Conservation (phyloP, 331 rosid genomes). For the Erythrophleum ivorense region DNA sequence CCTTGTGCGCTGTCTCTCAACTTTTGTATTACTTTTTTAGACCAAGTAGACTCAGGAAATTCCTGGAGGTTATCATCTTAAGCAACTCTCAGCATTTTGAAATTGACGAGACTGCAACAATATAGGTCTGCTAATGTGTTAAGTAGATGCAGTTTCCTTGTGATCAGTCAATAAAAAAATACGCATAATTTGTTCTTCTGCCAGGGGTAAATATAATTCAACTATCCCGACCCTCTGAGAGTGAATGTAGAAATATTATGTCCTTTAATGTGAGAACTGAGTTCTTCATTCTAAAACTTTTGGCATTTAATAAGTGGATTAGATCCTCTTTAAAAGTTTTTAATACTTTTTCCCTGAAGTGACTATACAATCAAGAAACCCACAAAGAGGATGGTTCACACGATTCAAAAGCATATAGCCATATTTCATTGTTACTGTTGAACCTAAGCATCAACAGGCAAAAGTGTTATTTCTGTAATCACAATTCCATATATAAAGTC, state of each 20-base stretch:
- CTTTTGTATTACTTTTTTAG: too few species aligned
- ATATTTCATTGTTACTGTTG: slow-evolving; percentile 2
- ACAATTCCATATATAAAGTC: not conserved
- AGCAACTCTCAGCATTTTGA: not conserved
- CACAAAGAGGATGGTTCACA: not conserved
- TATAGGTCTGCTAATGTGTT: not conserved
- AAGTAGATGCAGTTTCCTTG: not conserved
- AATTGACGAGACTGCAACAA: not conserved
- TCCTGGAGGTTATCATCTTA: too few species aligned
- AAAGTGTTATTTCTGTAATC: not conserved
- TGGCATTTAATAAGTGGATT: not conserved
- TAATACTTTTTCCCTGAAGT: not conserved
- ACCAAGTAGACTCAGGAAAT: too few species aligned
- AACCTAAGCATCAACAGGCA: not conserved
- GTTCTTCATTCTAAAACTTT: not conserved
- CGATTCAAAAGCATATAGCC: slow-evolving; percentile 11
- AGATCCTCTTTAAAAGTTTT: slow-evolving; percentile 16
- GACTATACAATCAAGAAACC: not conserved
- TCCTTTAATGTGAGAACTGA: not conserved
- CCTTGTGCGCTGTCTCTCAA: too few species aligned
- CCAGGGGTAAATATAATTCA: not conserved
- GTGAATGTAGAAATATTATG: not conserved
- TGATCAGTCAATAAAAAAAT: not conserved
- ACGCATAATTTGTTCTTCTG: not conserved
- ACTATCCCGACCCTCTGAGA: not conserved